phyloP scores from a whole-genome alignment of 2,329 filamentous ascomycete genomes.

The Chaetomium globosum region DNA sequence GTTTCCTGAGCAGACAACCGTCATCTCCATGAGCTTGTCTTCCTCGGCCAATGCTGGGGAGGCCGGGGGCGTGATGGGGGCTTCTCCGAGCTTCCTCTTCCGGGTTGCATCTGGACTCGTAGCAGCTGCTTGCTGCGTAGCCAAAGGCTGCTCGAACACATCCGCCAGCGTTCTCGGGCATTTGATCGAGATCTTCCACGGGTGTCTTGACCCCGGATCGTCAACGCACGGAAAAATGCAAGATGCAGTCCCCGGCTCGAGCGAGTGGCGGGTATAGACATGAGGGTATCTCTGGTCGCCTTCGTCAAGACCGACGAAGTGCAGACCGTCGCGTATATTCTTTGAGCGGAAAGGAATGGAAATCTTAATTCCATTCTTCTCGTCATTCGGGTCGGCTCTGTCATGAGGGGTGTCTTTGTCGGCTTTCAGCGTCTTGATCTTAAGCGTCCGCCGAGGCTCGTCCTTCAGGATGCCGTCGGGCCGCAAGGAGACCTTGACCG shows the following conservation, averaged over 20 bases:
- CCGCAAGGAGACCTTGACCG: slow-evolving; percentile 49
- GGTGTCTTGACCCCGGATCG: slow-evolving; percentile 75
- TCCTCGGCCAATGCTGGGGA: slow-evolving; percentile 62
- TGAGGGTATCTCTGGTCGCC: slow-evolving; percentile 85
- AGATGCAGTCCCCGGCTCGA: slow-evolving; percentile 76
- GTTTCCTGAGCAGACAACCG: slow-evolving; percentile 87
- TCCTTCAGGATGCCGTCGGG: slow-evolving; percentile 43
- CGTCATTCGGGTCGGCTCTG: slow-evolving; percentile 28
- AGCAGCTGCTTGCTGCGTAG: slow-evolving; percentile 44
- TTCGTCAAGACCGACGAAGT: slow-evolving; percentile 84
- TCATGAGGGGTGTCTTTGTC: slow-evolving; percentile 32
- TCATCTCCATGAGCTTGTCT: slow-evolving; percentile 85
- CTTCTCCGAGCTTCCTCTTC: slow-evolving; percentile 47
- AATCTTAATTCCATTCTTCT: slow-evolving; percentile 44
- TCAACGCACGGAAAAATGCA: slow-evolving; percentile 94
- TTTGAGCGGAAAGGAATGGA: slow-evolving; percentile 76
- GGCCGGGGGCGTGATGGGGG: slow-evolving; percentile 31
- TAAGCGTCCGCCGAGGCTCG: slow-evolving; percentile 33
- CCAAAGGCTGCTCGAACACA: slow-evolving; percentile 57
- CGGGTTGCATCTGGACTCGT: slow-evolving; percentile 38
- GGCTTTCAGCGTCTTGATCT: slow-evolving; percentile 37
- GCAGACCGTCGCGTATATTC: slow-evolving; percentile 79
- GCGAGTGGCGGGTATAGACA: slow-evolving; percentile 81
- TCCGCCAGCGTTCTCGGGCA: slow-evolving; percentile 86
- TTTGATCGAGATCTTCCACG: slow-evolving; percentile 86